Conservation (phyloP, 1,284 basidiomycete genomes). For the Meira miltonrushii region DNA sequence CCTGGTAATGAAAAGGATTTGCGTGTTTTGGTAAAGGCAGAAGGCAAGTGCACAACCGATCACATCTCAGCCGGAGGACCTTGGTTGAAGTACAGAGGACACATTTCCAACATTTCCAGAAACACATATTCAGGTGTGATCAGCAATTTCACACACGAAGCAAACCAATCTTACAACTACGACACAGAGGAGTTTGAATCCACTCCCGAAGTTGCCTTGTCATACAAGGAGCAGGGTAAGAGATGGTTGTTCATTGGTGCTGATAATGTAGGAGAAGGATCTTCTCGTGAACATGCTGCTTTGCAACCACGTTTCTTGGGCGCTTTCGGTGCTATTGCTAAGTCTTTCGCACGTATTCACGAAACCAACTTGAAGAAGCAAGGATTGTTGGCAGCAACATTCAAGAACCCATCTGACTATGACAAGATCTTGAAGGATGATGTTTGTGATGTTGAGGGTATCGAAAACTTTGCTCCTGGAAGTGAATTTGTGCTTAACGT, state of each 20-base stretch:
- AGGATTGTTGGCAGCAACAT: conserved; percentile 48
- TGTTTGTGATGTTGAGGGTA: conserved; percentile 43
- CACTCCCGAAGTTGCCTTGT: conserved; percentile 76
- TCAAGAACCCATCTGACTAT: conserved; percentile 48
- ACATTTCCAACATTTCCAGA: conserved; percentile 96
- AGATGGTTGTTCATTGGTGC: conserved; percentile 86
- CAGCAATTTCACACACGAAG: conserved; percentile 88
- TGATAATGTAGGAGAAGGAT: conserved; percentile 93
- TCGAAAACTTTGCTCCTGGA: conserved; percentile 45
- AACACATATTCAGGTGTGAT: conserved; percentile 95
- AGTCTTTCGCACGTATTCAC: conserved; percentile 97
- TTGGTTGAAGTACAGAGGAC: conserved; percentile 99
- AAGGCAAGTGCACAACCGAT: conserved; percentile 89
- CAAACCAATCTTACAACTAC: conserved; percentile 71
- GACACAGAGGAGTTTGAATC: conserved; percentile 74
- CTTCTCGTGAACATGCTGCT: conserved; percentile 94
- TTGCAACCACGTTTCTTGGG: conserved; percentile 96
- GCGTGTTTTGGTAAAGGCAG: conserved; percentile 93
- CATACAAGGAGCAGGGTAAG: conserved; percentile 82
- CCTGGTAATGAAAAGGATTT: conserved; percentile 63
- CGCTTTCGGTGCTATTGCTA: conserved; percentile 87
- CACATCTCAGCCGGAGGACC: conserved; percentile 85
- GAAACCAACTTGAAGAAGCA: conserved; percentile 83
- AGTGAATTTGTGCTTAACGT: conserved; percentile 40
- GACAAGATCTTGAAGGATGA: conserved; percentile 47